phyloP scores from a whole-genome alignment of 1,139 yeast genomes.

The Kluyveromyces marxianus region DNA sequence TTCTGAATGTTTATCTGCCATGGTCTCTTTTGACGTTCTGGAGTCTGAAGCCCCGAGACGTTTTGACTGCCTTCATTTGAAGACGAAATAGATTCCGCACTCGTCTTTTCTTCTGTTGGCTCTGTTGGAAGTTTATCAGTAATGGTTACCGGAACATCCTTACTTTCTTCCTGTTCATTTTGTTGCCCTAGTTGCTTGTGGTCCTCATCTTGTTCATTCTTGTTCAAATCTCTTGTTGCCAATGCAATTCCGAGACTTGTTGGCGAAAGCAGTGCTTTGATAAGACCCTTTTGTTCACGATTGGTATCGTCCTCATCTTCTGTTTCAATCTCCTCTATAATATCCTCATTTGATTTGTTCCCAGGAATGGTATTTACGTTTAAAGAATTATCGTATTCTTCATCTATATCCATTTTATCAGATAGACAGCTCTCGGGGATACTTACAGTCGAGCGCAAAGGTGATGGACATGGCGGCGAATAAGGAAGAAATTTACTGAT shows the following conservation, averaged over 20 bases:
- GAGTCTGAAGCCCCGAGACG: neutral
- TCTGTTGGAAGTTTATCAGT: neutral
- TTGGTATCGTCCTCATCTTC: constrained; percentile 3
- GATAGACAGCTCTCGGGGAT: constrained; percentile 8
- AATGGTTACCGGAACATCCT: neutral
- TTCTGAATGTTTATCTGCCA: constrained; percentile 23
- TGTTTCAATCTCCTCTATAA: neutral
- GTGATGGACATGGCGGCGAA: constrained; percentile 20
- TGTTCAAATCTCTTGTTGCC: constrained; percentile 16
- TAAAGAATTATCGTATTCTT: constrained; percentile 3
- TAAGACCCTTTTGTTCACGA: constrained; percentile 8
- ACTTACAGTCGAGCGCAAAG: constrained; percentile 15
- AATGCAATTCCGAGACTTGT: constrained; percentile 23
- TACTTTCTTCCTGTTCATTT: neutral
- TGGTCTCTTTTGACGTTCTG: constrained; percentile 7
- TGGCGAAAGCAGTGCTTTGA: constrained; percentile 20
- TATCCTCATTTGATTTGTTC: neutral
- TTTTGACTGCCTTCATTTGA: constrained; percentile 4
- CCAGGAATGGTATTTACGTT: neutral
- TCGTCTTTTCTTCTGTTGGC: neutral
- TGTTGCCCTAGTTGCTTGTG: too few relatives aligned
- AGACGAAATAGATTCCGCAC: neutral
- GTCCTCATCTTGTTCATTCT: too few relatives aligned
- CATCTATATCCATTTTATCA: constrained; percentile 20
- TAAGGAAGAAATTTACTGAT: constrained; percentile 16